phyloP scores from a whole-genome alignment of 2,329 filamentous ascomycete genomes.

The Apiospora koreana region DNA sequence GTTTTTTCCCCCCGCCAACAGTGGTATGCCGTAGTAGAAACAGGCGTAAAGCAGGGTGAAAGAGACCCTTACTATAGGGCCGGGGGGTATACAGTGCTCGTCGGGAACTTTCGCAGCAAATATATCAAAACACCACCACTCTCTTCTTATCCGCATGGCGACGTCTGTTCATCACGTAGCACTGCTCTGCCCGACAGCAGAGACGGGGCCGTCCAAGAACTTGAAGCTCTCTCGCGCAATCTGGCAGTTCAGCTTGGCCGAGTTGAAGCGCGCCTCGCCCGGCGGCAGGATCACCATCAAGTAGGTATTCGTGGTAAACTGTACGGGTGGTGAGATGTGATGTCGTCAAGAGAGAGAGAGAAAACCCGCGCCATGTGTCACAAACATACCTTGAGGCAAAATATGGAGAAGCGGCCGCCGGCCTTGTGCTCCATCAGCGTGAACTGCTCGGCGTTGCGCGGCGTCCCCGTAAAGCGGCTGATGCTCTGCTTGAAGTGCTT shows the following conservation, averaged over 20 bases:
- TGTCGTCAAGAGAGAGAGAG: too few species aligned
- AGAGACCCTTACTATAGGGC: not conserved
- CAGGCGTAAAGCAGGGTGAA: not conserved
- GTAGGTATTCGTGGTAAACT: conserved; percentile 95
- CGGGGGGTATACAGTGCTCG: not conserved
- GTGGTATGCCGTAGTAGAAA: not conserved
- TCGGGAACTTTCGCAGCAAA: not conserved
- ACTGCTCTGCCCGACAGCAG: conserved; percentile 10
- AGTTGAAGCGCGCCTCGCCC: conserved; percentile 88
- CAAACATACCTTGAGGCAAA: conserved; percentile 71
- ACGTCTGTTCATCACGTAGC: not conserved
- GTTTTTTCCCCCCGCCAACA: not conserved
- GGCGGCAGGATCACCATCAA: conserved; percentile 90
- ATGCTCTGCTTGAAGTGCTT: conserved; percentile 95
- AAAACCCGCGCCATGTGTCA: too few species aligned
- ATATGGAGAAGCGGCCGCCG: conserved; percentile 79
- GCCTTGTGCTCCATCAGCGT: conserved; percentile 80
- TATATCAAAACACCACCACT: not conserved
- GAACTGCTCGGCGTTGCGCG: conserved; percentile 81
- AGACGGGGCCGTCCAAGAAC: conserved; percentile 57
- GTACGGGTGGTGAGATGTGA: not conserved
- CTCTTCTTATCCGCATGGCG: not conserved
- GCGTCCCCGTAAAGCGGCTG: conserved; percentile 75
- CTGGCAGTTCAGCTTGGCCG: conserved; percentile 85
- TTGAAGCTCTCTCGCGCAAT: conserved; percentile 83